Evolutionary conservation across 176 grass and related monocot species (phyloP).

Genomic region (Musa troglodytarum): DNA sequence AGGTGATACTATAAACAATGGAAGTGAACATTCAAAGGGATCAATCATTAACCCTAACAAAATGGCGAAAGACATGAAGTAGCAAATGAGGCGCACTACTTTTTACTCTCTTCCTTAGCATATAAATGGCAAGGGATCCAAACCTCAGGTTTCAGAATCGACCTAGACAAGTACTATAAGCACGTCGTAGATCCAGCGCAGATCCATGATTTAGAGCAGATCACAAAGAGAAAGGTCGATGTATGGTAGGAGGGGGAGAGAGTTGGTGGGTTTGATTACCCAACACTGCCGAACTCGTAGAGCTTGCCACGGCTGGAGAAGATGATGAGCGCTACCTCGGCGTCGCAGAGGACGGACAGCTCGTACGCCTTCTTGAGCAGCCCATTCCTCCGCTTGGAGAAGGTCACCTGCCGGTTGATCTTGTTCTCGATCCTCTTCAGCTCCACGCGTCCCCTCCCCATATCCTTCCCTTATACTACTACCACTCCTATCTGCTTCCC

Average conservation of each 20-base stretch:
- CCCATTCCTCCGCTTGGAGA: conserved; percentile 69
- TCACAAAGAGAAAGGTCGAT: background rate
- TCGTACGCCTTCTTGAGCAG: conserved; percentile 88
- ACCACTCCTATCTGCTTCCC: background rate
- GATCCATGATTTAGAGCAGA: background rate
- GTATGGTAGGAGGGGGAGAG: background rate
- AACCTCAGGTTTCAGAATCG: background rate
- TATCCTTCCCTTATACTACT: background rate
- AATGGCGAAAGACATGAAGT: background rate
- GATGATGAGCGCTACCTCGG: conserved; percentile 63
- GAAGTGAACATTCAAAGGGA: background rate
- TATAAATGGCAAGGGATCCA: background rate
- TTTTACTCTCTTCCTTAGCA: background rate
- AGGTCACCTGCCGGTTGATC: conserved; percentile 84
- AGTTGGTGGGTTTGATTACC: conserved; percentile 28
- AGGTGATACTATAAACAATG: background rate
- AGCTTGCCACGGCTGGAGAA: conserved; percentile 68
- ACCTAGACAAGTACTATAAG: background rate
- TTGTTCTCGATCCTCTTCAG: conserved; percentile 92
- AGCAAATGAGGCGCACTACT: background rate
- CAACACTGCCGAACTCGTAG: conserved; percentile 53
- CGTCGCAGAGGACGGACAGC: conserved; percentile 75
- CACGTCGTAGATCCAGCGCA: background rate
- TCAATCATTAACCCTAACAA: background rate
- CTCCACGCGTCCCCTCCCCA: conserved; percentile 68